Evolutionary conservation across 208 protist genomes (phyloP), one percentile per base, ranked within the genome.

Genomic region (Trypanosoma mega): DNA sequence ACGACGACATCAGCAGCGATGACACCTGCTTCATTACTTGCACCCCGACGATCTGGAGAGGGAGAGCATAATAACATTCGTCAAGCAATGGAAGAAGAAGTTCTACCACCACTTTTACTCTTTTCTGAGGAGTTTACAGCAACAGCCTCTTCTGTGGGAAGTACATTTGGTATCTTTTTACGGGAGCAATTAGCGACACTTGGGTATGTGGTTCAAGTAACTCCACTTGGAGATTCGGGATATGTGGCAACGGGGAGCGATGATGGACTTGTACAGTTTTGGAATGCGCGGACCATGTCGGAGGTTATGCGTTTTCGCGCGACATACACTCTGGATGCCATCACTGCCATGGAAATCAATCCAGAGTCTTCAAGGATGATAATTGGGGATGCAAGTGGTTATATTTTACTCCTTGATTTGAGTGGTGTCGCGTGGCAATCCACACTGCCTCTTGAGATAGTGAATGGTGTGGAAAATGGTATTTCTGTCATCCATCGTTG

Each of bases 251-350:
- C 76, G 39, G 85, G 74, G 6, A 90, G 77, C 50, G 84, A 87
- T 66, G 78, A 87, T 37, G 89, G 89, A 1, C 45, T 90, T 3
- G 24, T 95, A 37, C 89, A 95, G 74, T 71, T 95, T 57, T 95
- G 89, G 89, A 82, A 92, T 47, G 43, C 80, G 18, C 66, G 71
- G 12, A 74, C 65, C 14, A 50, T 63, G 43, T 63, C 55, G 12
- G 88, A 95, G 68, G 55, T 89, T 37, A 67, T 86, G 68, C 82
- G 84, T 21, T 90, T 79, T 59, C 67, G 74, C 29, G 78, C 67
- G 18, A 88, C 86, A 0, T 67, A 80, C 36, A 37, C 69, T 5
- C 37, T 72, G 6, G 83, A 90, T 12, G 72, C 83, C 12, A 68
- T 93, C 36, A 89, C 83, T 14, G 63, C 72, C 30, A 63, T 87